Percentiles rank a stretch among this genome's conserved stretches.
phyloP scores from a whole-genome alignment of 257 asterid genomes.

The Leptodermis oblonga region DNA sequence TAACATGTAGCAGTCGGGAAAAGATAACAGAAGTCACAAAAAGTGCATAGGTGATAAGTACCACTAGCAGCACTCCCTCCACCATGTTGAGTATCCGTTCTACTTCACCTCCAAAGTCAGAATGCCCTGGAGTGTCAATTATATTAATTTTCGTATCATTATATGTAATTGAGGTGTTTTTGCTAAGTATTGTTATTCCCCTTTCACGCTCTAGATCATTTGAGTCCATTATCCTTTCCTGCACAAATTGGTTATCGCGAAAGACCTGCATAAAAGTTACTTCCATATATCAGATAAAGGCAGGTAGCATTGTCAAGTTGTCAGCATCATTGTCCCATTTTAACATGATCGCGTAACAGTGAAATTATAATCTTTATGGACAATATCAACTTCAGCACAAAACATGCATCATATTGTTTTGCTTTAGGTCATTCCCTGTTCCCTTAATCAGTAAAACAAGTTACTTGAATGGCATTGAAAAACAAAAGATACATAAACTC shows the following conservation, averaged over 20 bases:
- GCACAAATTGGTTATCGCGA: slow-evolving; percentile 88
- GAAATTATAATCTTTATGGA: neutral
- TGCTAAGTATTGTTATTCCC: slow-evolving; percentile 97
- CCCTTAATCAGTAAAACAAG: neutral
- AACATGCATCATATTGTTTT: neutral
- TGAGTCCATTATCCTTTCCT: slow-evolving; percentile 98
- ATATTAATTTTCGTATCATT: slow-evolving; percentile 88
- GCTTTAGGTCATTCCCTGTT: too few species aligned
- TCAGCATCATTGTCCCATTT: neutral
- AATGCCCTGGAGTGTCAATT: slow-evolving; percentile 97
- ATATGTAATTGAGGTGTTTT: slow-evolving; percentile 86
- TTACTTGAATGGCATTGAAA: neutral
- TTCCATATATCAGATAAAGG: neutral
- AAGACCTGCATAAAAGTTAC: slow-evolving; percentile 61
- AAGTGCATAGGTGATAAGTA: slow-evolving; percentile 22
- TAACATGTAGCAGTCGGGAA: neutral
- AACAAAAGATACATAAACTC: slow-evolving; percentile 4
- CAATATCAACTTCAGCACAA: neutral
- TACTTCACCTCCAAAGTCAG: slow-evolving; percentile 99
- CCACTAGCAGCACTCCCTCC: slow-evolving; percentile 99
- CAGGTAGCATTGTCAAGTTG: neutral
- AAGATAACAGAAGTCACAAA: neutral
- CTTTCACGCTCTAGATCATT: slow-evolving; percentile 98
- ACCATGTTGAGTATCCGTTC: slow-evolving; percentile 99
- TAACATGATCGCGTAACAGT: neutral